Percentiles rank a stretch among this genome's conserved stretches.
Evolutionary conservation across 2,329 filamentous ascomycete species (phyloP).

Genomic region (Escovopsis sp.): DNA sequence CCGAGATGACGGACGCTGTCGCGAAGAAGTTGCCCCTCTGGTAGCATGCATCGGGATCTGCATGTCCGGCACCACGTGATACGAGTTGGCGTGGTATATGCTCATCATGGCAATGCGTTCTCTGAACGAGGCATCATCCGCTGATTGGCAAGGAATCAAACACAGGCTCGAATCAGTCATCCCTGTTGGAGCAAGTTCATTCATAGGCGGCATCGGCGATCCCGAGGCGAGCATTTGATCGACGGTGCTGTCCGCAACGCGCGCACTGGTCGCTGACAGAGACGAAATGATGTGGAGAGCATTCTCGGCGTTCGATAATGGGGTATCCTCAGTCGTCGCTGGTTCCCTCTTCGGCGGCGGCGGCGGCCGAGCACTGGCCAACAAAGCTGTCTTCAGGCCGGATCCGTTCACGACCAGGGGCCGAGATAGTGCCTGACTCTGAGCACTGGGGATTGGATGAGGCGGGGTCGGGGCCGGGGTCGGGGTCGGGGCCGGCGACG

Average conservation of each 20-base stretch:
- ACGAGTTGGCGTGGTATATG: constrained; percentile 13
- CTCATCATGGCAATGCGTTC: constrained; percentile 28
- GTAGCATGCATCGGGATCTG: constrained; percentile 18
- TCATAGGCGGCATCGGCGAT: constrained; percentile 8
- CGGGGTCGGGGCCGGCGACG: constrained; percentile 24
- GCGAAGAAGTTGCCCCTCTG: constrained; percentile 19
- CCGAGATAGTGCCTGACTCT: constrained; percentile 22
- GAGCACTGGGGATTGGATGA: constrained; percentile 22
- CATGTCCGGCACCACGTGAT: constrained; percentile 10
- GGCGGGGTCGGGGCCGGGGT: constrained; percentile 8
- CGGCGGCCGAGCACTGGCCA: constrained; percentile 5
- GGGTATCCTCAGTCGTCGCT: constrained; percentile 11
- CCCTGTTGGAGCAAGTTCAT: constrained; percentile 18
- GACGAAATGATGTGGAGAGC: constrained; percentile 14
- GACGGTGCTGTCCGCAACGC: background rate
- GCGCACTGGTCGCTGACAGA: background rate
- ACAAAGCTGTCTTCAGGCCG: constrained; percentile 21
- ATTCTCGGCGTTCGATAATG: constrained; percentile 11
- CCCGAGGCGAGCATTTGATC: constrained; percentile 2
- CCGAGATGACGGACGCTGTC: constrained; percentile 24
- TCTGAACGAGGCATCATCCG: constrained; percentile 26
- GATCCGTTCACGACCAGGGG: constrained; percentile 41
- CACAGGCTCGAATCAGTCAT: constrained; percentile 20
- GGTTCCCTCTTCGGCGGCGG: background rate
- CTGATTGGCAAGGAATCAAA: constrained; percentile 4